These are phyloP conservation scores for Astraeus odoratus DNA, from an alignment of 768 basidiomycete species.

Conservation along the genomic window DNA sequence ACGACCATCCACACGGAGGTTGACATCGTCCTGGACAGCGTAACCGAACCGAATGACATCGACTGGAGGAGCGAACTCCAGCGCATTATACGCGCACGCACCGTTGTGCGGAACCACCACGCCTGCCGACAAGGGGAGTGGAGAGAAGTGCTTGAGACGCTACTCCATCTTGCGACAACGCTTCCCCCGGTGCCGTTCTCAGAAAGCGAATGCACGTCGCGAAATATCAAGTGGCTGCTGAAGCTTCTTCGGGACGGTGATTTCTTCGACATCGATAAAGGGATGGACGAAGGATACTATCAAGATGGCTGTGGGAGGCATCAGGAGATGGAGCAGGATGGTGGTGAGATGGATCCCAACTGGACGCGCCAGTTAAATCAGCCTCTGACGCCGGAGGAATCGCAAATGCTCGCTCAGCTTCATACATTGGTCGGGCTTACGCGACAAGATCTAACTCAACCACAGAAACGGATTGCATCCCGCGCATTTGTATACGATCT, in stretches of 20 bases:
- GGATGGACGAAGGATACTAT: neutral
- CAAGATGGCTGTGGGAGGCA: neutral
- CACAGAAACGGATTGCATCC: constrained; percentile 30
- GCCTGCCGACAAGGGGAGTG: constrained; percentile 39
- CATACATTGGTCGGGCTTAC: constrained; percentile 53
- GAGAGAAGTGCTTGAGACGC: constrained; percentile 35
- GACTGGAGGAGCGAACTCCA: constrained; percentile 54
- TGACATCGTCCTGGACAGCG: neutral
- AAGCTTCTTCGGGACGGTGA: constrained; percentile 34
- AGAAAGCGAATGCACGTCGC: constrained; percentile 30
- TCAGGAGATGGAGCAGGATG: neutral
- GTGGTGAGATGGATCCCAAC: neutral
- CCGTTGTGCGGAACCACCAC: constrained; percentile 32
- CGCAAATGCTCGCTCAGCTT: constrained; percentile 38
- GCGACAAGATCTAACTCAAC: constrained; percentile 28
- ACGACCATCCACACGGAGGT: neutral
- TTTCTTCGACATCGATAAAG: constrained; percentile 36
- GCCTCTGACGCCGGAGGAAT: constrained; percentile 28
- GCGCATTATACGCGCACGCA: constrained; percentile 46
- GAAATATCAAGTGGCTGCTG: constrained; percentile 47
- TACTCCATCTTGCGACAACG: constrained; percentile 42
- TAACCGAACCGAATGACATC: constrained; percentile 14
- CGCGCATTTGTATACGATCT: constrained; percentile 58
- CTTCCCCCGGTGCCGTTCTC: constrained; percentile 31
- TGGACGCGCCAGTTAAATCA: too few relatives aligned